Base-by-base conservation (phyloP, 176 grass and related monocot species). In the Carex cristatella region DNA sequence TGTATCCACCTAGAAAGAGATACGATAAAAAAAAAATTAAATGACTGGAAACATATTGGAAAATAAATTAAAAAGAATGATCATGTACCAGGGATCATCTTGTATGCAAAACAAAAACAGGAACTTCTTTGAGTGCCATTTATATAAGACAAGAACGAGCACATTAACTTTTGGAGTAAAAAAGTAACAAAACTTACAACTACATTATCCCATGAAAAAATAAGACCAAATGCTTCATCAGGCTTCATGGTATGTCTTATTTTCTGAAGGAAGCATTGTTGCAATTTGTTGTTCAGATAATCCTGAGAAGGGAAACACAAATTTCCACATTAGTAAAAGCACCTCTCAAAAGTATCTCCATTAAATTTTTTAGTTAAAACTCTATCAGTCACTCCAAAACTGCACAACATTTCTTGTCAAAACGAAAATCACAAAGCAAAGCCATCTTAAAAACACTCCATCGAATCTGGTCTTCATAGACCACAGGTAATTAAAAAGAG, bases 191-290 rank as follows among this genome's bases (percentile, higher is more conserved):
- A 78, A 87, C 89, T 89, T 80, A 95, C 93, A 81, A 99, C 91
- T 65, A 99, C 96, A 87, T 95, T 95, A 80, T 99, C 93, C 96
- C 96, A 99, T 18, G 96, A 95, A 82, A 99, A 99, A 78, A 99
- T 94, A 16, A 99, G 90, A 57, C 93, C 93, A 90, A 95, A 92
- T n/a, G 93, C 93, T 85, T 99, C 96, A 94, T 95, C 96, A 14
- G 96, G 96, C 79, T 99, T 99, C 96, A 95, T 99, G 77, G 96
- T 91, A 91, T 99, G 93, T 80, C 96, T 91, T 94, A 99, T 94
- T 83, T 90, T 90, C 88, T 95, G 96, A 87, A 95, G 96, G 69
- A 99, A 94, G 61, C 93, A 94, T 75, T 92, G 93, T 89, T 99
- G 93, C 81, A 99, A 84, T 87, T 87, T 95, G 83, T 99, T 90